Percentiles rank a stretch among this genome's conserved stretches.
Evolutionary conservation across 2,329 filamentous ascomycete species (phyloP).

Genomic region (Penicillium thymicola): DNA sequence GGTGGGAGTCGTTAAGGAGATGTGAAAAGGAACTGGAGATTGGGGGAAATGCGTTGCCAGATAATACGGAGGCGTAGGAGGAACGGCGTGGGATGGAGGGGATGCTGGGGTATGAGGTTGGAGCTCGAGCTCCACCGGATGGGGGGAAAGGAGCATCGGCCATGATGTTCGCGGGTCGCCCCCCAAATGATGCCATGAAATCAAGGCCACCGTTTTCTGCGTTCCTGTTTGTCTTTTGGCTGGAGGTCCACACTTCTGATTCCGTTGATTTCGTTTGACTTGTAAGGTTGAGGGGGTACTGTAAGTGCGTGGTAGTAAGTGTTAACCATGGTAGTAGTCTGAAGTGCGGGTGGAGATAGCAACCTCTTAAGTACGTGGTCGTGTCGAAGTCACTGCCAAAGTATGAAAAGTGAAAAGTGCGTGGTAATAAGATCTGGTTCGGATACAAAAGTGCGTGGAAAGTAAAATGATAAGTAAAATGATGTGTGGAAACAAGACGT

Average conservation of each 20-base stretch:
- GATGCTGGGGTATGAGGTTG: slow-evolving; percentile 27
- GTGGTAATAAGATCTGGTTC: neutral
- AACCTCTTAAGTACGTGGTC: too few relatives aligned
- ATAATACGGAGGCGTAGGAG: slow-evolving; percentile 61
- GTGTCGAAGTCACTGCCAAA: neutral
- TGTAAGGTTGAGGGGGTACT: neutral
- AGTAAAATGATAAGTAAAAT: neutral
- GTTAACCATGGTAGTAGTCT: neutral
- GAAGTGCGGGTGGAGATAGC: neutral
- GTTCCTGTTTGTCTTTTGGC: neutral
- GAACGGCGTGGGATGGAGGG: slow-evolving; percentile 50
- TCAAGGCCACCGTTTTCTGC: neutral
- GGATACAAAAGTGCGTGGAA: neutral
- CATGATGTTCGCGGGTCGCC: slow-evolving; percentile 37
- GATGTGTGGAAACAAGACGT: neutral
- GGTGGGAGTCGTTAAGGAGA: slow-evolving; percentile 47
- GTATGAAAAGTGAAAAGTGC: accelerated
- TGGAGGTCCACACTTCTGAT: neutral
- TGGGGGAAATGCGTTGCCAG: slow-evolving; percentile 47
- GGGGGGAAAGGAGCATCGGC: slow-evolving; percentile 43
- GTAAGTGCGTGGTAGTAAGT: neutral
- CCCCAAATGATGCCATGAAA: slow-evolving; percentile 9
- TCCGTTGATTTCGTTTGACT: neutral
- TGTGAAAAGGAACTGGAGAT: slow-evolving; percentile 52
- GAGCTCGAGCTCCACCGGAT: slow-evolving; percentile 41